phyloP scores from a whole-genome alignment of 2,329 filamentous ascomycete species.

The Pseudogymnoascus verrucosus region DNA sequence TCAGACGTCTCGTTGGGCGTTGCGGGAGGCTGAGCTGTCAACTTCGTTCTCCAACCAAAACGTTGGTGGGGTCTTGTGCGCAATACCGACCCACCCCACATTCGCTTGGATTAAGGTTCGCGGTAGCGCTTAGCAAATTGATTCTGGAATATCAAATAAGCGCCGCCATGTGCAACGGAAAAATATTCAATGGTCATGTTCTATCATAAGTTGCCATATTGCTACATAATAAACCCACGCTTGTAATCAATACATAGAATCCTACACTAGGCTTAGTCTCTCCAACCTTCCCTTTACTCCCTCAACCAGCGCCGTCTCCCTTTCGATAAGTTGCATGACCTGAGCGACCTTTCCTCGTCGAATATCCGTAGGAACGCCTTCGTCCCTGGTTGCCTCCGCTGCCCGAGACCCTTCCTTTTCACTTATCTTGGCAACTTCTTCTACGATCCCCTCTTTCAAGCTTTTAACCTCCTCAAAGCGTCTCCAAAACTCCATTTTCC shows the following conservation, averaged over 20 bases:
- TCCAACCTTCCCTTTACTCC: conserved; percentile 56
- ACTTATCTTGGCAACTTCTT: conserved; percentile 29
- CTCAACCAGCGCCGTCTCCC: conserved; percentile 61
- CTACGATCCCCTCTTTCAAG: conserved; percentile 45
- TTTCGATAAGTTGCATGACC: conserved; percentile 54
- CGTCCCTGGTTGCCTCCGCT: conserved; percentile 11
- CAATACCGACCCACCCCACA: conserved; percentile 2
- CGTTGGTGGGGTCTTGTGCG: conserved; percentile 10
- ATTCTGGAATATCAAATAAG: conserved; percentile 6
- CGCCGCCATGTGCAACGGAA: neutral
- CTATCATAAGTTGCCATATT: neutral
- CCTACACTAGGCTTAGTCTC: conserved; percentile 35
- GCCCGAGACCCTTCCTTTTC: conserved; percentile 19
- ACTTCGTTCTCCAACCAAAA: conserved; percentile 4
- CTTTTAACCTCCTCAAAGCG: conserved; percentile 50
- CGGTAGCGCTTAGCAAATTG: conserved; percentile 4
- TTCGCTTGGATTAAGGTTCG: conserved; percentile 8
- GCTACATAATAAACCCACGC: conserved; percentile 1
- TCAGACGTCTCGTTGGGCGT: neutral
- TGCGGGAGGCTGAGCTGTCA: conserved; percentile 7
- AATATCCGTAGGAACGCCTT: conserved; percentile 46
- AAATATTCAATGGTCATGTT: neutral
- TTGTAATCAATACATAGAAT: neutral
- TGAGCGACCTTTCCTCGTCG: conserved; percentile 55
- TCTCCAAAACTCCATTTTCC: conserved; percentile 43